Evolutionary conservation across 2,329 filamentous ascomycete genomes (phyloP).

Genomic region (Penicillium verrucosum): DNA sequence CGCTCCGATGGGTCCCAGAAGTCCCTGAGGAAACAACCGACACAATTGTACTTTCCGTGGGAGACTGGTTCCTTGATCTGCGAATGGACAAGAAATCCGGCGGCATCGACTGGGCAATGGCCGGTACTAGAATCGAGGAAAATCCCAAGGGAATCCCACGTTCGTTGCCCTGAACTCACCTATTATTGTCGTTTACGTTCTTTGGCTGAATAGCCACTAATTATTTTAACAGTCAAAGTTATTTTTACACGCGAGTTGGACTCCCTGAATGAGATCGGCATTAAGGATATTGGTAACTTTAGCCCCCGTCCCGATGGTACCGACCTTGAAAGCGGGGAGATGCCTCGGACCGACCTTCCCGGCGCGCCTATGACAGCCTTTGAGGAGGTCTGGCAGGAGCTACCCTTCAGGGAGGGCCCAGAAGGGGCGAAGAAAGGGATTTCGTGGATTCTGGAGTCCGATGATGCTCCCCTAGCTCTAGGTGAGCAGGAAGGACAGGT

Average conservation of each 20-base stretch:
- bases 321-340: background rate
- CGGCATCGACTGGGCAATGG: slow-evolving; percentile 20
- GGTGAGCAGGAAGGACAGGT: background rate
- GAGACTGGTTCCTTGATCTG: slow-evolving; percentile 16
- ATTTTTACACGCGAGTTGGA: background rate
- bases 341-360: background rate
- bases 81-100: slow-evolving; percentile 18
- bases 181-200: background rate
- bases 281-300: background rate
- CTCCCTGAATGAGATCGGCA: background rate
- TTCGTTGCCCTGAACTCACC: background rate
- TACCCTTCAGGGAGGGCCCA: background rate
- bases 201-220: background rate
- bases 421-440: background rate
- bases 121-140: slow-evolving; percentile 15
- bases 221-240: background rate
- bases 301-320: background rate
- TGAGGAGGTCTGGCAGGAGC: background rate
- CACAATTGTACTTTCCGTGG: slow-evolving; percentile 16
- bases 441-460: background rate
- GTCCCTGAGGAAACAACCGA: slow-evolving; percentile 14
- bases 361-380: background rate
- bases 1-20: slow-evolving; percentile 18
- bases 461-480: background rate
- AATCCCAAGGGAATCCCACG: slow-evolving; percentile 12